A percentile compares a stretch with the other conserved stretches of the same genome.
These are phyloP conservation scores for Akanthomyces muscarius DNA, from an alignment of 2,329 filamentous ascomycete species.

Conservation along the genomic window DNA sequence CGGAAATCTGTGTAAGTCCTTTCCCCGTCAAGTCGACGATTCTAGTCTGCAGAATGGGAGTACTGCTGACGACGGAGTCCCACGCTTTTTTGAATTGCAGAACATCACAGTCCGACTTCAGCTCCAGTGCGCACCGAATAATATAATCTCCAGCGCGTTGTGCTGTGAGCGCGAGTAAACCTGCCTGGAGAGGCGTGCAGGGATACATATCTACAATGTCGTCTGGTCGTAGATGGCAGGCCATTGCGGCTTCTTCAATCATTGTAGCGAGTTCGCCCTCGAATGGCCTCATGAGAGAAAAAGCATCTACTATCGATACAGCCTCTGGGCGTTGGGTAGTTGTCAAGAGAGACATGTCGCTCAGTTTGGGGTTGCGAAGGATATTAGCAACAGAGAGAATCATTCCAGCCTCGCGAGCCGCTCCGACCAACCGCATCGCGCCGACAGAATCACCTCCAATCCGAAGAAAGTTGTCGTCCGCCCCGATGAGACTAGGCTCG, in stretches of 20 bases:
- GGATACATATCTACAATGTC: conserved; percentile 22
- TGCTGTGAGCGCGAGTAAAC: conserved; percentile 21
- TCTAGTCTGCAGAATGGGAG: not conserved
- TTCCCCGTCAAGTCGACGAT: not conserved
- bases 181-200: conserved; percentile 23
- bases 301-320: not conserved
- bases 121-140: conserved; percentile 16
- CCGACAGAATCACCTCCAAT: conserved; percentile 7
- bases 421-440: conserved; percentile 1
- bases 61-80: conserved; percentile 15
- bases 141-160: conserved; percentile 20
- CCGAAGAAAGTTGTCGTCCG: not conserved
- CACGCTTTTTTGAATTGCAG: conserved; percentile 19
- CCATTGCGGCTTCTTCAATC: conserved; percentile 1
- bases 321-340: not conserved
- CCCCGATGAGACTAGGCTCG: not conserved
- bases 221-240: conserved; percentile 18
- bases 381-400: not conserved
- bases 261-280: not conserved
- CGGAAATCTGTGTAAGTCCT: not conserved
- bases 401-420: not conserved
- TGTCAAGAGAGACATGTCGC: not conserved
- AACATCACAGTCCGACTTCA: conserved; percentile 17
- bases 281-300: not conserved
- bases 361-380: not conserved